Evolutionary conservation across 192 early-diverging fungal genomes (phyloP), one percentile per base, ranked within the genome.

Genomic region (Podila verticillata): DNA sequence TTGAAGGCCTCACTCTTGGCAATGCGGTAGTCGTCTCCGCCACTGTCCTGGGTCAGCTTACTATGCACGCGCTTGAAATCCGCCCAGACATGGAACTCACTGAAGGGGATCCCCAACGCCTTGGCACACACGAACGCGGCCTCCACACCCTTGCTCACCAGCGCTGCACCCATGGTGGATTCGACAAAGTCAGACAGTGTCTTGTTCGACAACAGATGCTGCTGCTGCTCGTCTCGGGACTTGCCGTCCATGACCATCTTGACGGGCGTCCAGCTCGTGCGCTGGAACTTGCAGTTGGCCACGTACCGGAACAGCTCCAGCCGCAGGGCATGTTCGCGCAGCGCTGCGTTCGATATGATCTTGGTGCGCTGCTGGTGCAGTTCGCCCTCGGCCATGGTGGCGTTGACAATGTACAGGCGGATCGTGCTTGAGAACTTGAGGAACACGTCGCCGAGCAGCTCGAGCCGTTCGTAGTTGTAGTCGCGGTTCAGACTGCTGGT

Each of bases 391-490:
- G 94, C 85, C 24, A 84, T 87, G 22, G 84, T 75, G 0, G 95
- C 94, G 61, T 92, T 87, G 22, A 86, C 68, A 48, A 93, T 93
- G 80, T 93, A 98, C 32, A 96, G 80, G 66, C 91, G 89, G 29
- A 93, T 84, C 0, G 91, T 90, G 4, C 88, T 82, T 3, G 92
- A 81, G 59, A 93, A 87, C 73, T 98, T 98, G 26, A 98, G 85
- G 49, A 95, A 92, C 29, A 95, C 91, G 69, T 98, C 96, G 7
- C 97, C 97, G 19, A 97, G 84, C 7, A 92, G 92, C 84, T 98
- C 96, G 0, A 96, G 79, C 0, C 97, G 93, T 81, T 98, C 94
- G 72, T 98, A 97, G 72, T 93, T 88, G 65, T 84, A 85, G 30
- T 87, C 87, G 65, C 88, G 82, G 67, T 77, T 88, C 3, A 95